Evolutionary conservation across 352 stramenopile genomes (phyloP).

Genomic region (Phytophthora syringae): DNA sequence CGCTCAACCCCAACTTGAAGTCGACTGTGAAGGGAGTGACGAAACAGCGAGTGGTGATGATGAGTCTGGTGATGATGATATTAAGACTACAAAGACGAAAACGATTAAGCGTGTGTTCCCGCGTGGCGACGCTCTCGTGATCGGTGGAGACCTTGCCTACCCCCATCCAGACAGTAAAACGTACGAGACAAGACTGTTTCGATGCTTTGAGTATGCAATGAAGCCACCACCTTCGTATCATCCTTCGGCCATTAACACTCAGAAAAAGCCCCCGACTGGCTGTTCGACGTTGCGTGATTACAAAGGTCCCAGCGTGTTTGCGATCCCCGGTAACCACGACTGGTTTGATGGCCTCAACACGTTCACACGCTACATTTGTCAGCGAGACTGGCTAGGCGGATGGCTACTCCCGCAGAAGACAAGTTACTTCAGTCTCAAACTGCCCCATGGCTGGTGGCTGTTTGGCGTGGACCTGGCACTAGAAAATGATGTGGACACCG

Average conservation of each 20-base stretch:
- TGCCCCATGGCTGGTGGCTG: conserved; percentile 93
- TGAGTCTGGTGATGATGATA: conserved; percentile 6
- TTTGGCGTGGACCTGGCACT: conserved; percentile 92
- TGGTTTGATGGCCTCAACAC: conserved; percentile 95
- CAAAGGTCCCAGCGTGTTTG: conserved; percentile 74
- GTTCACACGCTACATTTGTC: conserved; percentile 92
- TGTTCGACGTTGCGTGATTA: conserved; percentile 66
- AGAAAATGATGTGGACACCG: conserved; percentile 93
- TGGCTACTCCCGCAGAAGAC: conserved; percentile 93
- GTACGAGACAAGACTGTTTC: conserved; percentile 92
- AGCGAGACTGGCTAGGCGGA: conserved; percentile 92
- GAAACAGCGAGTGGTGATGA: conserved; percentile 19
- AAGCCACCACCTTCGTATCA: conserved; percentile 88
- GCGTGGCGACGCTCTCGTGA: conserved; percentile 88
- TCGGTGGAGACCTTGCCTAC: conserved; percentile 94
- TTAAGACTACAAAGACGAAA: conserved; percentile 44
- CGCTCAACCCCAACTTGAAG: conserved; percentile 86
- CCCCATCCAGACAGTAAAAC: conserved; percentile 86
- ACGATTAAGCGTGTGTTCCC: conserved; percentile 67
- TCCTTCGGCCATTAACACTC: conserved; percentile 87
- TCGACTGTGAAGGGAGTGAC: conserved; percentile 58
- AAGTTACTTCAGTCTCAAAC: conserved; percentile 92
- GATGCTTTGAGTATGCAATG: conserved; percentile 95
- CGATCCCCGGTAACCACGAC: conserved; percentile 93
- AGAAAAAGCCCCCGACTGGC: conserved; percentile 71